These are phyloP conservation scores for Casuarina equisetifolia DNA, from an alignment of 306 rosid species.

Conservation along the genomic window DNA sequence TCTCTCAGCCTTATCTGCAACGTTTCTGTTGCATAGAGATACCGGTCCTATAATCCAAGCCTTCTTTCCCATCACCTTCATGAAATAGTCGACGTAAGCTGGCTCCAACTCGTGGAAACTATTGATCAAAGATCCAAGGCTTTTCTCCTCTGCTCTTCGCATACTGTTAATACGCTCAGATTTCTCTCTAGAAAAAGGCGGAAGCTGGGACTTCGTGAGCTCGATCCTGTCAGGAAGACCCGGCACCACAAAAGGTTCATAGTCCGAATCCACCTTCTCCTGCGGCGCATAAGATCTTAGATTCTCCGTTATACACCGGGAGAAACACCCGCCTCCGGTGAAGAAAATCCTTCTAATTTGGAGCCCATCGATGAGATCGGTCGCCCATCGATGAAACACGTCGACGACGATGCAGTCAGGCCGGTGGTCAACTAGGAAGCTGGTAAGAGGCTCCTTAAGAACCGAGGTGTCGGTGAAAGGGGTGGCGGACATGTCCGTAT, in stretches of 20 bases:
- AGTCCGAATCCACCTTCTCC: constrained; percentile 43
- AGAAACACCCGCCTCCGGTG: constrained; percentile 53
- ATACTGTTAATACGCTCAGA: constrained; percentile 12
- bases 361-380: constrained; percentile 32
- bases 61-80: constrained; percentile 33
- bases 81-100: constrained; percentile 40
- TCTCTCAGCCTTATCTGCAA: constrained; percentile 42
- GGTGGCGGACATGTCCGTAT: constrained; percentile 42
- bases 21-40: constrained; percentile 46
- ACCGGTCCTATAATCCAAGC: constrained; percentile 64
- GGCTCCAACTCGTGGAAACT: constrained; percentile 61
- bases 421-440: constrained; percentile 28
- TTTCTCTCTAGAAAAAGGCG: constrained; percentile 27
- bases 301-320: constrained; percentile 41
- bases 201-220: constrained; percentile 53
- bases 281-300: constrained; percentile 14
- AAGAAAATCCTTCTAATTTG: constrained; percentile 41
- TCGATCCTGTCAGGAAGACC: constrained; percentile 46
- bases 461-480: constrained; percentile 35
- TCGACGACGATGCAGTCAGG: constrained; percentile 58
- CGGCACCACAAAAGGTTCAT: constrained; percentile 44
- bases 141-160: constrained; percentile 28
- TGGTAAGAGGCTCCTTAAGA: constrained; percentile 46
- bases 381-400: constrained; percentile 53
- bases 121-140: constrained; percentile 48